Percentiles rank a stretch among this genome's conserved stretches.
Conservation (phyloP, 805 yeast genomes). For the Debaryomyces prosopidis region DNA sequence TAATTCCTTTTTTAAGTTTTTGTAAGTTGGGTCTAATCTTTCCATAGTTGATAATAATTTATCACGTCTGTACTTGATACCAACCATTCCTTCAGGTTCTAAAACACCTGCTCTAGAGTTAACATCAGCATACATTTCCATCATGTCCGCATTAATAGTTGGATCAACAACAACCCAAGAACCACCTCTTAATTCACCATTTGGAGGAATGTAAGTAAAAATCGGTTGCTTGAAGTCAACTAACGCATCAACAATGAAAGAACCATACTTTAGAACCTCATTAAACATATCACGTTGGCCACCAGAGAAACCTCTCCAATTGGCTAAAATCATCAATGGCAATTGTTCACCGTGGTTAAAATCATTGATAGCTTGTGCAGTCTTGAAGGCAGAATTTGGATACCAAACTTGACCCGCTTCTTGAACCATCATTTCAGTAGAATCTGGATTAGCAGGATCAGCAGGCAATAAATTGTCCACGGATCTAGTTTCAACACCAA, state of each 20-base stretch:
- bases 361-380: constrained; percentile 97
- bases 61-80: constrained; percentile 95
- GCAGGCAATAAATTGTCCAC: constrained; percentile 93
- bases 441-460: constrained; percentile 96
- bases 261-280: constrained; percentile 95
- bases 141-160: constrained; percentile 92
- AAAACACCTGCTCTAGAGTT: constrained; percentile 96
- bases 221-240: constrained; percentile 96
- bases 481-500: constrained; percentile 90
- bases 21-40: constrained; percentile 79
- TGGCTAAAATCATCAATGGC: constrained; percentile 95
- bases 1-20: constrained; percentile 62
- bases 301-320: constrained; percentile 99
- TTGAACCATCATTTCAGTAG: constrained; percentile 81
- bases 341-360: constrained; percentile 97
- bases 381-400: constrained; percentile 98
- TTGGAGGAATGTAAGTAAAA: constrained; percentile 95
- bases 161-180: constrained; percentile 99
- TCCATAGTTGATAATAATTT: constrained; percentile 88
- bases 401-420: constrained; percentile 99
- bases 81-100: constrained; percentile 99
- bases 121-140: constrained; percentile 99
- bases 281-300: constrained; percentile 99
- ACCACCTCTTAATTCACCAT: constrained; percentile 99
- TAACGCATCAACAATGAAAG: constrained; percentile 94